Evolutionary conservation across 805 yeast species (phyloP), one percentile per base, ranked within the genome.

Genomic region (Starmerella tilneyi): DNA sequence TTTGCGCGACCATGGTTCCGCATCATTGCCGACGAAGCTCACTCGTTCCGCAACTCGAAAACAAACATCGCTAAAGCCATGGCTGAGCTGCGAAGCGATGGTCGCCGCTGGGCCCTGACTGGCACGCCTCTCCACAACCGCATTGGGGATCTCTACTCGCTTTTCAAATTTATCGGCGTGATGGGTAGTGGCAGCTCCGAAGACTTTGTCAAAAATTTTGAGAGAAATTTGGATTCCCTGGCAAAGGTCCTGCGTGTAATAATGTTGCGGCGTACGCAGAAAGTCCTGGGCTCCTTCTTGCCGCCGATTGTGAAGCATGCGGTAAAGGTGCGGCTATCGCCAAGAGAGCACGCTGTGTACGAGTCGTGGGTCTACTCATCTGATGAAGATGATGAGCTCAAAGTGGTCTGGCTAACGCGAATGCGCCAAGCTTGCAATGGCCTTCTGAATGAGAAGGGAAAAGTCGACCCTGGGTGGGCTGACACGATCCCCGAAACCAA

Each of bases 91-190:
- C 56, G 64, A 22, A 59, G 74, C 19, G 44, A 54, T 1, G 68
- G 70, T 44, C 63, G 80, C 37, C 50, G 54, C 12, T 76, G 81
- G 79, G 70, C 76, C 23, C 62, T 78, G 4, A 75, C 81, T 2
- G 84, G 84, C 43, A 78, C 84, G 0, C 84, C 83, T 0, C 59
- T 78, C 31, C 83, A 78, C 59, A 78, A 78, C 51, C 65, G 63
- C 29, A 62, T 74, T 40, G 70, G 64, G 36, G 84, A 78, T 42
- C 58, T 78, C 13, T 72, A 68, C 51, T 68, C 81, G 1, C 58
- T 76, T 19, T 60, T 78, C 29, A 50, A 60, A 21, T 78, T 73
- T 54, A 38, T 69, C 8, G 41, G 51, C 11, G 56, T 62, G 26
- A 23, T 22, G 9, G 24, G 17, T 8, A 3, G 30, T 27, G 9